phyloP scores from a whole-genome alignment of 768 basidiomycete genomes.

The Xerocomellus dryophilus region DNA sequence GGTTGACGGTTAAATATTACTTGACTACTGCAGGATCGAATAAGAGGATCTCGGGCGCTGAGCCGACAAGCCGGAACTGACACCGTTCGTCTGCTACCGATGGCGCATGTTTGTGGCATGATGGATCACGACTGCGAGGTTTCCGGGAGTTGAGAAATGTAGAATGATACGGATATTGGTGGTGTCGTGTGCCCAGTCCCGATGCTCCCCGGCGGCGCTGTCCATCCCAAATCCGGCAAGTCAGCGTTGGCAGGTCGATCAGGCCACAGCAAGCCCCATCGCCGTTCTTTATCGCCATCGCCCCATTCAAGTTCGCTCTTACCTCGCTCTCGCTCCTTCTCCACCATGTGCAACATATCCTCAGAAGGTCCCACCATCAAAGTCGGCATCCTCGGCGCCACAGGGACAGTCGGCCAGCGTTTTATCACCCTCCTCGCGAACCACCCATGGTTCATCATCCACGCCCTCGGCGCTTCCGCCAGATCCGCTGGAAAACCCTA shows the following conservation, averaged over 20 bases:
- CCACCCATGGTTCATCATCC: conserved; percentile 89
- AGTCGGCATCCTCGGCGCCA: conserved; percentile 84
- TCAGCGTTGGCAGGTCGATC: conserved; percentile 1
- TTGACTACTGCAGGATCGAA: neutral
- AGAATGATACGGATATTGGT: neutral
- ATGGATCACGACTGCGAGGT: too few relatives aligned
- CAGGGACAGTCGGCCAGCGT: conserved; percentile 93
- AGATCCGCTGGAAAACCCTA: conserved; percentile 87
- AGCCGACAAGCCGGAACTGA: neutral
- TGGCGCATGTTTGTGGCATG: too few relatives aligned
- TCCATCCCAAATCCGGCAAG: conserved; percentile 4
- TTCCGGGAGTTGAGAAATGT: neutral
- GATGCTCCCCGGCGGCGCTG: neutral
- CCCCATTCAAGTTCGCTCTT: neutral
- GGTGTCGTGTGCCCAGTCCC: neutral
- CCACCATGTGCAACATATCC: conserved; percentile 20
- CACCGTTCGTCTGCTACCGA: neutral
- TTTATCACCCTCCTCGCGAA: conserved; percentile 84
- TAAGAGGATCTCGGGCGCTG: neutral
- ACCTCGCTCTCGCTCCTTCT: neutral
- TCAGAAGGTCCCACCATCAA: conserved; percentile 30
- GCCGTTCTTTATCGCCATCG: conserved; percentile 1
- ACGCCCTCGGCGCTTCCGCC: conserved; percentile 84
- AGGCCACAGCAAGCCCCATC: neutral
- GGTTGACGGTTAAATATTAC: neutral